These are phyloP conservation scores for Colletotrichum kahawae DNA, from an alignment of 2,329 filamentous ascomycete genomes.

Conservation along the genomic window DNA sequence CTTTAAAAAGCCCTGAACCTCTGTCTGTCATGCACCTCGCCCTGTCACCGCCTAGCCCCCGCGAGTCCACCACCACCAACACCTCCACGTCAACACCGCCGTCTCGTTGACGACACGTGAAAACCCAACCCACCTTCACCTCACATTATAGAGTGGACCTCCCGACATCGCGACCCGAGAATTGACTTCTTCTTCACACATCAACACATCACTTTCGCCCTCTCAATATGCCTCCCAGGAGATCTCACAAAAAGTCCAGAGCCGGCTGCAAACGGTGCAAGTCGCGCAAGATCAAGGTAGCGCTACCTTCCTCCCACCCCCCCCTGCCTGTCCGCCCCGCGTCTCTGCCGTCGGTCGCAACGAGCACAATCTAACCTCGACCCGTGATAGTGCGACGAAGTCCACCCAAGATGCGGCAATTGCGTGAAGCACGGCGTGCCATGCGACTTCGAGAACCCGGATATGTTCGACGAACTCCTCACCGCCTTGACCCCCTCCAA, in stretches of 20 bases:
- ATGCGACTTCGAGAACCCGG: constrained; percentile 67
- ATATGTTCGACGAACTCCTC: constrained; percentile 49
- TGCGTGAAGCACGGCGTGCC: constrained; percentile 70
- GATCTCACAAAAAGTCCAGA: constrained; percentile 74
- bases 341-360: background rate
- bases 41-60: background rate
- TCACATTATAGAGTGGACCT: constrained; percentile 14
- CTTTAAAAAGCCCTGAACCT: background rate
- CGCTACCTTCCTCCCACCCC: background rate
- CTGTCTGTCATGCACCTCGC: constrained; percentile 6
- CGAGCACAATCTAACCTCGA: background rate
- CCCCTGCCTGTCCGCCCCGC: background rate
- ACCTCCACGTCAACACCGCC: background rate
- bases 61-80: background rate
- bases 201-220: background rate
- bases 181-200: background rate
- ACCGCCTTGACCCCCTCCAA: constrained; percentile 28
- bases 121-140: background rate
- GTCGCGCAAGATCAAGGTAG: constrained; percentile 72
- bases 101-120: constrained; percentile 8
- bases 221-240: constrained; percentile 62
- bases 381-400: constrained; percentile 63
- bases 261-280: constrained; percentile 72
- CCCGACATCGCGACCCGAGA: background rate
- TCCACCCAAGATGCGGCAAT: constrained; percentile 69